Base-by-base conservation (phyloP, 768 basidiomycete species). In the Amanita exitialis region DNA sequence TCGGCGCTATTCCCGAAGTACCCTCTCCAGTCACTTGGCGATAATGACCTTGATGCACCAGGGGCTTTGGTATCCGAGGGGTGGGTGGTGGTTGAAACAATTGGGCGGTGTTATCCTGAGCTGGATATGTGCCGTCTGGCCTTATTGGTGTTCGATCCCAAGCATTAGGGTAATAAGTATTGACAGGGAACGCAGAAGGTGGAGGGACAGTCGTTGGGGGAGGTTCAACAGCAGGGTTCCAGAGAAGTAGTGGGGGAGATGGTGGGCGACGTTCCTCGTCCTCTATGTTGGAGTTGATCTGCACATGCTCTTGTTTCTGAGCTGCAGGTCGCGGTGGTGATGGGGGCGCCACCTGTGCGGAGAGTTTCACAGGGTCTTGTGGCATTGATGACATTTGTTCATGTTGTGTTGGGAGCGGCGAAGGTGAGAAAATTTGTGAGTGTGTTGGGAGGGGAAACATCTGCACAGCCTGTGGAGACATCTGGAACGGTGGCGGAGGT, bases 151-250 rank as follows among this genome's bases (percentile, higher is more conserved):
- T 69, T 53, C 78, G 70, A 61, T 97, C 93, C 95, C 94, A 97
- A 25, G 80, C 74, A 61, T 94, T 91, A 32, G 82, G 75, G 63
- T 87, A 95, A 64, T 88, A 86, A 0, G 84, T 83, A 54, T 85
- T 77, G 28, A 76, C 62, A n/a, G 85, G 83, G 57, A 85, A 89
- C 57, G 74, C 77, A 59, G 73, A 77, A 0, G 65, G 57, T 53
- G 77, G 63, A 16, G 82, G 80, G 16, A 73, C 66, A 35, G 68
- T 69, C 28, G 72, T 81, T 3, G 91, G 89, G 3, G 92, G 92
- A 0, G 89, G 86, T 55, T 89, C 84, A 15, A 82, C 54, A 15
- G 84, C 80, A 8, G 90, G 81, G 65, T 91, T 87, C 89, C 90
- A 92, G n/a, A 75, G 61, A 34, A 84, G 58, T 65, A 84, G 72